Evolutionary conservation across 345 rosid genomes (phyloP).

Genomic region (Salix purpurea): DNA sequence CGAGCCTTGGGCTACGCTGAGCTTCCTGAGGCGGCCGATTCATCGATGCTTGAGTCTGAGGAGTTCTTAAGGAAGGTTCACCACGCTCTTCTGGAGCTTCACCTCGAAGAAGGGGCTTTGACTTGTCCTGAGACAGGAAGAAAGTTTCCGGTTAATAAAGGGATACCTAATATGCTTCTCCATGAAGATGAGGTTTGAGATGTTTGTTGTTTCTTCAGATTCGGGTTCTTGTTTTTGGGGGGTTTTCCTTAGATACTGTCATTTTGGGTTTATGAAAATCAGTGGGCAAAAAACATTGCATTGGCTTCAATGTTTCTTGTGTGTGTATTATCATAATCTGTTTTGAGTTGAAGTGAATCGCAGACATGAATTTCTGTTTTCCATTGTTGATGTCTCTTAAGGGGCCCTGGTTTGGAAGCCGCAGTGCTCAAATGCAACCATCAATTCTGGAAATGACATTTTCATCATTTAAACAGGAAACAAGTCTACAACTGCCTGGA

Average conservation of each 20-base stretch:
- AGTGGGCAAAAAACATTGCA: background rate
- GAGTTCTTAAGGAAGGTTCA: conserved; percentile 71
- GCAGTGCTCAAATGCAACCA: background rate
- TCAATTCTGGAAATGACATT: background rate
- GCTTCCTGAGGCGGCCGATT: conserved; percentile 58
- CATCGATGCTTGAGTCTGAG: conserved; percentile 49
- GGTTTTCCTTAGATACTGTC: background rate
- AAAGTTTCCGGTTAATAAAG: conserved; percentile 65
- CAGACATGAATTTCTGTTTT: background rate
- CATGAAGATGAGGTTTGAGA: conserved; percentile 87
- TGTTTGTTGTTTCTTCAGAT: background rate
- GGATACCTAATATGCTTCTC: conserved; percentile 93
- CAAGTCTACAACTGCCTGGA: background rate
- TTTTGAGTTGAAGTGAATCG: background rate
- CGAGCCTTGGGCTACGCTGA: conserved; percentile 61
- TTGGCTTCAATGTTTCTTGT: background rate
- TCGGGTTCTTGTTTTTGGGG: background rate
- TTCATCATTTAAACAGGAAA: background rate
- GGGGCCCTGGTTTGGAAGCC: background rate
- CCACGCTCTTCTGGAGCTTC: conserved; percentile 82
- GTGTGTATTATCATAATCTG: background rate
- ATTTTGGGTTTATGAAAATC: background rate
- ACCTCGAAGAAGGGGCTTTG: conserved; percentile 85
- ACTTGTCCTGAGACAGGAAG: conserved; percentile 84
- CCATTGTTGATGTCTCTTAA: background rate